Evolutionary conservation across 140 eudicot species (phyloP).

Genomic region (Ambrosia hybrid): DNA sequence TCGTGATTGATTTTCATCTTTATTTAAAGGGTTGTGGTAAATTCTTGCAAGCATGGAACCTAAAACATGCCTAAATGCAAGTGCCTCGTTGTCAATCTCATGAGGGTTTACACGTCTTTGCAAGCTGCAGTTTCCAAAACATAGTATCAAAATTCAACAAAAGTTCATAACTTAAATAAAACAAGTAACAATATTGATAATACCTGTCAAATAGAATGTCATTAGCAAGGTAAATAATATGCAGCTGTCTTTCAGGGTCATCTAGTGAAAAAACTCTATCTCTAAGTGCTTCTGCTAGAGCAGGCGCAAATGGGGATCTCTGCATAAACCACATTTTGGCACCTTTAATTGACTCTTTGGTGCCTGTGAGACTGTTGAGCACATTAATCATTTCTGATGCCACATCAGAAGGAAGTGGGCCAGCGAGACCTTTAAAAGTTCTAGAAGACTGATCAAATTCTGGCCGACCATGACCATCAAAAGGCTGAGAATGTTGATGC

Average conservation of each 20-base stretch:
- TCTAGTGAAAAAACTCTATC: conserved; percentile 76
- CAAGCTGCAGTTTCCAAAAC: conserved; percentile 61
- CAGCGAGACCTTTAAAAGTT: conserved; percentile 64
- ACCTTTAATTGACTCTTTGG: conserved; percentile 92
- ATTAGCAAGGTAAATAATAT: conserved; percentile 88
- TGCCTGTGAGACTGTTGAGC: conserved; percentile 82
- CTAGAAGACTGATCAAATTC: conserved; percentile 74
- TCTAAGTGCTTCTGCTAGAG: conserved; percentile 84
- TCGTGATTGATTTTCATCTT: conserved; percentile 93
- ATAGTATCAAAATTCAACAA: conserved; percentile 6
- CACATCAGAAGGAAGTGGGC: conserved; percentile 93
- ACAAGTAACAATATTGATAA: neutral
- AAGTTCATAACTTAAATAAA: neutral
- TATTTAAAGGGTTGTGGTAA: conserved; percentile 83
- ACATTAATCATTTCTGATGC: conserved; percentile 84
- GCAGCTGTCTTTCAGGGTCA: conserved; percentile 91
- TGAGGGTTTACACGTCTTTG: conserved; percentile 82
- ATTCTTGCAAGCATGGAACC: conserved; percentile 94
- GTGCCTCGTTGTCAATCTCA: conserved; percentile 94
- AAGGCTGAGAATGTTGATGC: conserved; percentile 62
- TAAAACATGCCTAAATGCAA: conserved; percentile 90
- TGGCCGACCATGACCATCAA: conserved; percentile 61
- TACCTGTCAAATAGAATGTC: conserved; percentile 98
- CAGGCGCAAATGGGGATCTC: conserved; percentile 83
- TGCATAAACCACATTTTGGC: conserved; percentile 99